Evolutionary conservation across 495 filamentous ascomycete species (phyloP).

Genomic region (Chlorociboria aeruginascens): DNA sequence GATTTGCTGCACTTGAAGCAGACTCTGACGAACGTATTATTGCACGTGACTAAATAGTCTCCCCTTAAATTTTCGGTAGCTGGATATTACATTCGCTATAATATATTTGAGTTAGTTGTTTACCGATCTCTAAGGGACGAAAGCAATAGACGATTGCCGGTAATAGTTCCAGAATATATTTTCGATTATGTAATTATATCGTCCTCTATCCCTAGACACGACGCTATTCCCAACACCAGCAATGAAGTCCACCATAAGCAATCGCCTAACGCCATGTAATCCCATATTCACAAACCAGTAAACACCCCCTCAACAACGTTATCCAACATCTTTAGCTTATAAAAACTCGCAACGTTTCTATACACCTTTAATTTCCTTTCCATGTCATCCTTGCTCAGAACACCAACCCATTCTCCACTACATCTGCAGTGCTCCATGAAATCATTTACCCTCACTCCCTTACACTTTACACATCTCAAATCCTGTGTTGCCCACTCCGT

Average conservation of each 20-base stretch:
- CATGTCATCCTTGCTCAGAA: constrained; percentile 56
- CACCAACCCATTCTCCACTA: constrained; percentile 69
- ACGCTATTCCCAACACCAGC: neutral
- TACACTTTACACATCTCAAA: constrained; percentile 66
- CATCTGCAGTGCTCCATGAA: constrained; percentile 97
- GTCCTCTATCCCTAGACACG: neutral
- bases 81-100: no score
- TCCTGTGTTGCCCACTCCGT: constrained; percentile 84
- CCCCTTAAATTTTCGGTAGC: no score
- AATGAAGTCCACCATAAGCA: neutral
- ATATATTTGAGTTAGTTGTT: no score
- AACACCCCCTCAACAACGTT: constrained; percentile 54
- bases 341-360: constrained; percentile 61
- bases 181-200: neutral
- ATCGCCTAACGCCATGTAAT: neutral
- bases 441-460: constrained; percentile 63
- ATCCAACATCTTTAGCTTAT: constrained; percentile 69
- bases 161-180: neutral
- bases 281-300: constrained; percentile 4
- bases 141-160: no score
- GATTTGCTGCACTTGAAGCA: no score
- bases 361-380: constrained; percentile 54
- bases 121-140: no score
- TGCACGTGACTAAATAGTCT: no score
- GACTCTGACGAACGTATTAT: no score